These are phyloP conservation scores for Dothistroma pini DNA, from an alignment of 2,329 filamentous ascomycete species.

Conservation along the genomic window DNA sequence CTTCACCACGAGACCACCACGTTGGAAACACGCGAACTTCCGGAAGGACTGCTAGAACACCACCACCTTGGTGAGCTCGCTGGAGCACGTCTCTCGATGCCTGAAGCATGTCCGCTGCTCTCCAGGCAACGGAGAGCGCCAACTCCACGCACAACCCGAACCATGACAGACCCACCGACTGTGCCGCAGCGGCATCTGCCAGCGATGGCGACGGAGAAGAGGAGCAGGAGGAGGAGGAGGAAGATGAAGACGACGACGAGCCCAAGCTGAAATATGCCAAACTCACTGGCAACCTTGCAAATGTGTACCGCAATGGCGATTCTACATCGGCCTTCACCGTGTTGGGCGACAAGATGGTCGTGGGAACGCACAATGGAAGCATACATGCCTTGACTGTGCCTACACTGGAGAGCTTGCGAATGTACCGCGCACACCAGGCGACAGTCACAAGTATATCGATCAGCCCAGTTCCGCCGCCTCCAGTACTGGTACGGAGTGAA, in stretches of 20 bases:
- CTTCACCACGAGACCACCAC: background rate
- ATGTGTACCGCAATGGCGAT: slow-evolving; percentile 91
- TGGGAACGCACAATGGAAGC: slow-evolving; percentile 94
- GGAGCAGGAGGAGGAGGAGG: slow-evolving; percentile 57
- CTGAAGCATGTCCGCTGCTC: slow-evolving; percentile 38
- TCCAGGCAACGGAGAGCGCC: slow-evolving; percentile 26
- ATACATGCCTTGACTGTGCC: slow-evolving; percentile 87
- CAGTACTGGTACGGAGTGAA: slow-evolving; percentile 22
- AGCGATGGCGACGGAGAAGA: slow-evolving; percentile 28
- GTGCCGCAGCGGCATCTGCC: slow-evolving; percentile 15
- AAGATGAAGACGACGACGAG: slow-evolving; percentile 87
- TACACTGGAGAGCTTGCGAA: slow-evolving; percentile 72
- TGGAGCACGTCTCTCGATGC: slow-evolving; percentile 24
- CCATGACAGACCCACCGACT: slow-evolving; percentile 8
- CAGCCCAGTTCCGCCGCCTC: slow-evolving; percentile 73
- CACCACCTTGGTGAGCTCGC: background rate
- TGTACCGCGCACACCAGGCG: slow-evolving; percentile 89
- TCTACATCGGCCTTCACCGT: slow-evolving; percentile 88
- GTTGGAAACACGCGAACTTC: too few species aligned
- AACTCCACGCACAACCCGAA: slow-evolving; percentile 9
- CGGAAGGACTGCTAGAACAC: background rate
- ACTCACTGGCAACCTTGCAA: slow-evolving; percentile 72
- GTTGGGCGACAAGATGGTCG: slow-evolving; percentile 94
- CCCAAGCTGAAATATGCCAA: slow-evolving; percentile 90
- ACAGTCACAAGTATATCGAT: slow-evolving; percentile 87